A percentile compares a stretch with the other conserved stretches of the same genome.
phyloP scores from a whole-genome alignment of 768 basidiomycete genomes.

The Tulasnella sp. region DNA sequence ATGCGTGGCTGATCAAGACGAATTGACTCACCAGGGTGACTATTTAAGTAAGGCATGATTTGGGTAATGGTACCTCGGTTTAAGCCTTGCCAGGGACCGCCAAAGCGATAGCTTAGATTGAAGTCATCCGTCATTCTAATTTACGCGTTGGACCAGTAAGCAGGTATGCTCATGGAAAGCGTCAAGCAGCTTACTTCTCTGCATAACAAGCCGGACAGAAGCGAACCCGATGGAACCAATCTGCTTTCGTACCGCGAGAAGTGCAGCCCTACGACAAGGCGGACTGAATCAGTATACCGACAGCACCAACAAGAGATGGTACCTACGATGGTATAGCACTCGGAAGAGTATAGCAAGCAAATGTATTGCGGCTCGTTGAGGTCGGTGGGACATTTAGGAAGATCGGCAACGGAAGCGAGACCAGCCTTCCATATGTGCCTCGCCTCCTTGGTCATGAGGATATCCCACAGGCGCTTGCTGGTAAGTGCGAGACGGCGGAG shows the following conservation, averaged over 20 bases:
- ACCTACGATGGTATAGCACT: neutral
- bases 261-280: neutral
- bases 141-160: neutral
- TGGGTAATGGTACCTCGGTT: neutral
- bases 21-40: neutral
- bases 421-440: slow-evolving; percentile 25
- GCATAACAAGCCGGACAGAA: neutral
- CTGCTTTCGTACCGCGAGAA: neutral
- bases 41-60: neutral
- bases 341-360: slow-evolving; percentile 21
- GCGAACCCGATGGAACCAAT: neutral
- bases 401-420: neutral
- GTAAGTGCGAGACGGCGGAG: slow-evolving; percentile 29
- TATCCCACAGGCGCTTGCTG: neutral
- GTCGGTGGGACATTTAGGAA: slow-evolving; percentile 31
- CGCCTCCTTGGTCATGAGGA: slow-evolving; percentile 22
- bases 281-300: too few relatives aligned
- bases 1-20: neutral
- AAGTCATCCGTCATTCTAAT: neutral
- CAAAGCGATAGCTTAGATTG: too few relatives aligned
- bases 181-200: neutral
- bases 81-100: too few relatives aligned
- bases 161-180: neutral
- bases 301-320: neutral
- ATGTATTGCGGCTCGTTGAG: slow-evolving; percentile 32